Base-by-base conservation (phyloP, 768 basidiomycete genomes). In the Mycena rebaudengoi region DNA sequence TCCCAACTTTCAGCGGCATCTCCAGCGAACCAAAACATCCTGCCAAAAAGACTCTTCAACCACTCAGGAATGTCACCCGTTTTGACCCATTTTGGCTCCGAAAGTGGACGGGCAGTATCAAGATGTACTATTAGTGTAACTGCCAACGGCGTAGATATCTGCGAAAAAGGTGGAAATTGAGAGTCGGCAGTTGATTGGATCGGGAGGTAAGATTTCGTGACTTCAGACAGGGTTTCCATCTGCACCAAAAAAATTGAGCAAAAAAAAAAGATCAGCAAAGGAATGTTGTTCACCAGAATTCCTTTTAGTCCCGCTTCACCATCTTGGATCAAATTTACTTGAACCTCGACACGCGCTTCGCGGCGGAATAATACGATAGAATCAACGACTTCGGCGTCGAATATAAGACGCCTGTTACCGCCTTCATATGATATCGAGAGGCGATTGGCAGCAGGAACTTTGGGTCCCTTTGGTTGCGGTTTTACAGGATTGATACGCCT, bases 1-100 rank as follows among this genome's bases (percentile, higher is more conserved):
- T 92, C 91, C 98, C 98, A 99, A 10, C 92, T 91, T 66, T 91
- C 91, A n/a, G 89, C 88, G 13, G 89, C 91, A 54, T 92, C 91
- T 6, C 90, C 91, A 26, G 91, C 86, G 45, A 91, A 89, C 91
- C 91, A 93, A 71, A 93, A 92, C 89, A 92, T 92, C 35, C 91
- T 82, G 3, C 92, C 93, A 75, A 94, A 92, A 84, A 94, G 93
- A 69, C 86, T 92, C 75, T 88, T 88, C 69, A 94, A 79, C 96
- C 96, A 99, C 37, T 96, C 95, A 69, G 97, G 94, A 23, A 96
- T 87, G 72, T 96, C 93, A 29, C 97, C 97, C 8, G 91, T 91
- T 76, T 95, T 94, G 35, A 95, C 95, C 98, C 97, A 99, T 74
- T 95, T 92, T 7, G 98, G 95, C 74, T 98, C 96, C 16, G 95